These are phyloP conservation scores for Sechiopsis laciniata DNA, from an alignment of 306 rosid genomes.

Conservation along the genomic window DNA sequence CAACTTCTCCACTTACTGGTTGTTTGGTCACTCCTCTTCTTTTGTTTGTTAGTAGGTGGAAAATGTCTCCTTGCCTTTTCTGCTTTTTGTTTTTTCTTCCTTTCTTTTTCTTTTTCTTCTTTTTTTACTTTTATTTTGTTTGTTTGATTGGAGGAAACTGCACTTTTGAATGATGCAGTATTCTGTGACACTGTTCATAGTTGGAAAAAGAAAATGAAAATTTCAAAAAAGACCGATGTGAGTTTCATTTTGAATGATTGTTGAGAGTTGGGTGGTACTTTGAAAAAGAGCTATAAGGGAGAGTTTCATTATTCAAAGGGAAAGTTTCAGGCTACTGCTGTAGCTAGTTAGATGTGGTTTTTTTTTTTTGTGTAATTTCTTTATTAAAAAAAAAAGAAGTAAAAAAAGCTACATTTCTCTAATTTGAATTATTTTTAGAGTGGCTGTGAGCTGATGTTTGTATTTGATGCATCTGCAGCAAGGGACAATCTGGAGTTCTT, in stretches of 20 bases:
- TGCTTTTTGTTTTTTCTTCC: neutral
- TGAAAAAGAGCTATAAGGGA: neutral
- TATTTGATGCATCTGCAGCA: conserved; percentile 29
- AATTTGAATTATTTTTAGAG: neutral
- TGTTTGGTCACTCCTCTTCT: conserved; percentile 24
- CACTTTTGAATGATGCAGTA: conserved; percentile 35
- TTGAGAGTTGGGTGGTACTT: neutral
- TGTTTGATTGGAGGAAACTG: conserved; percentile 1
- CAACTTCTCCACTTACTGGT: conserved; percentile 26
- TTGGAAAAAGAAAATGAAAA: neutral
- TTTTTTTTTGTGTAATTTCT: no score
- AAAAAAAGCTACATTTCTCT: neutral
- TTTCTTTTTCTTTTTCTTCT: neutral
- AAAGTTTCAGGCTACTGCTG: neutral
- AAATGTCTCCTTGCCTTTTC: conserved; percentile 15
- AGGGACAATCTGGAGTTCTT: conserved; percentile 49
- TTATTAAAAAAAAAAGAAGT: neutral
- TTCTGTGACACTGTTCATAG: conserved; percentile 27
- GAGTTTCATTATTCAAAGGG: neutral
- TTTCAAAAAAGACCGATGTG: neutral
- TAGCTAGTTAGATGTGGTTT: neutral
- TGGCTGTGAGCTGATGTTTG: neutral
- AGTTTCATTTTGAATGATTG: conserved; percentile 17
- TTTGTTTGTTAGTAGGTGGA: conserved; percentile 18
- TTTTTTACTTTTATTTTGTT: neutral